Evolutionary conservation across 1,284 basidiomycete genomes (phyloP), one percentile per base, ranked within the genome.

Genomic region (Puccinia polysora): DNA sequence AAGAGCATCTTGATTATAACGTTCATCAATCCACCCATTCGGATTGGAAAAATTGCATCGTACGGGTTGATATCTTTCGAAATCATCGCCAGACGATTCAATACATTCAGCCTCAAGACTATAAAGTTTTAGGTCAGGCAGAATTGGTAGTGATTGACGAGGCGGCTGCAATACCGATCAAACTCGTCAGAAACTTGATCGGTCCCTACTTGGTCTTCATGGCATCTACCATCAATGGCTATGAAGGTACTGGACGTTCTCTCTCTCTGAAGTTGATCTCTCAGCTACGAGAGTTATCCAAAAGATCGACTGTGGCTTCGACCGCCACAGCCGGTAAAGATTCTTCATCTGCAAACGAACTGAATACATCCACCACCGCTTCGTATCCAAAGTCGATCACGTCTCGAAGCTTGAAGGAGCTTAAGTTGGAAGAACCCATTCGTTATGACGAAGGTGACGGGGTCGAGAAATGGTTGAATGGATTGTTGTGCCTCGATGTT

Each of bases 191-290:
- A 75, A 92, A 92, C 77, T 87, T 98, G 73, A 88, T 99, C 74
- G 96, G 96, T 0, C 94, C 94, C 0, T 98, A 98, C 81, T 89
- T 97, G 50, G 93, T 98, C 63, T 97, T 98, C 84, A 88, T 98
- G 84, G 91, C 93, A 0, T 96, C 92, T 20, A 99, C 96, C 1
- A 95, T 98, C 83, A 97, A 97, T 79, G 96, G 96, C 53, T 99
- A 99, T 82, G 96, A 98, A 83, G 96, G 96, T 23, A 98, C 96
- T 0, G 96, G 96, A 20, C 89, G 96, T 40, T 97, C 93, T 1
- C 86, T 99, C 56, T 95, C 91, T 56, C 88, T 99, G 77, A 99
- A 99, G 80, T 89, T 99, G 73, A 90, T 99, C 75, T 90, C 97
- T 81, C 94, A 97, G 81, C 86, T 98, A 2, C 89, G 96, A 38